These are phyloP conservation scores for Inonotus obliquus DNA, from an alignment of 1,284 basidiomycete species.

Conservation along the genomic window DNA sequence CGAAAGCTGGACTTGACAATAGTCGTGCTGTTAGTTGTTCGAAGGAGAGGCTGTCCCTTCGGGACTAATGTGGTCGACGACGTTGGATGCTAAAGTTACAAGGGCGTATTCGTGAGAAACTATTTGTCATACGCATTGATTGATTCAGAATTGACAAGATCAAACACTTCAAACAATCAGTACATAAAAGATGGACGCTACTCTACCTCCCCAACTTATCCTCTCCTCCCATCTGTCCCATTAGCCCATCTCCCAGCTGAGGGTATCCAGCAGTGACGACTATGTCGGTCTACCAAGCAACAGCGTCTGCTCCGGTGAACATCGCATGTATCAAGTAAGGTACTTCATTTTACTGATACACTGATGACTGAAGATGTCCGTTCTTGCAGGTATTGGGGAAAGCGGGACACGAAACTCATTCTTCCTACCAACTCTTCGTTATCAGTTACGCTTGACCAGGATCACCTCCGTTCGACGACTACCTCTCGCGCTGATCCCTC, in stretches of 20 bases:
- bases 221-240: conserved; percentile 2
- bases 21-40: not conserved
- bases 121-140: not conserved
- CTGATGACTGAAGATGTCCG: conserved; percentile 19
- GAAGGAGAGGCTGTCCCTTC: not conserved
- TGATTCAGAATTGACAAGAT: not conserved
- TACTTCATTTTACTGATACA: conserved; percentile 9
- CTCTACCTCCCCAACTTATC: conserved; percentile 5
- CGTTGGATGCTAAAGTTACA: not conserved
- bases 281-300: conserved; percentile 79
- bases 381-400: conserved; percentile 92
- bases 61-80: not conserved
- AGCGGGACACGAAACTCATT: conserved; percentile 93
- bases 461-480: conserved; percentile 92
- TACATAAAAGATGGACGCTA: not conserved
- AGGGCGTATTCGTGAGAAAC: conserved; percentile 4
- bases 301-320: conserved; percentile 91
- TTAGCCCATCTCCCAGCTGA: not conserved
- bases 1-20: not conserved
- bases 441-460: conserved; percentile 95
- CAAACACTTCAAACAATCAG: conserved; percentile 5
- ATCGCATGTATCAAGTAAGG: conserved; percentile 93
- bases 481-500: conserved; percentile 82
- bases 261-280: conserved; percentile 23
- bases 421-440: conserved; percentile 97